These are phyloP conservation scores for Mariannaea elegans DNA, from an alignment of 2,329 filamentous ascomycete genomes.

Conservation along the genomic window DNA sequence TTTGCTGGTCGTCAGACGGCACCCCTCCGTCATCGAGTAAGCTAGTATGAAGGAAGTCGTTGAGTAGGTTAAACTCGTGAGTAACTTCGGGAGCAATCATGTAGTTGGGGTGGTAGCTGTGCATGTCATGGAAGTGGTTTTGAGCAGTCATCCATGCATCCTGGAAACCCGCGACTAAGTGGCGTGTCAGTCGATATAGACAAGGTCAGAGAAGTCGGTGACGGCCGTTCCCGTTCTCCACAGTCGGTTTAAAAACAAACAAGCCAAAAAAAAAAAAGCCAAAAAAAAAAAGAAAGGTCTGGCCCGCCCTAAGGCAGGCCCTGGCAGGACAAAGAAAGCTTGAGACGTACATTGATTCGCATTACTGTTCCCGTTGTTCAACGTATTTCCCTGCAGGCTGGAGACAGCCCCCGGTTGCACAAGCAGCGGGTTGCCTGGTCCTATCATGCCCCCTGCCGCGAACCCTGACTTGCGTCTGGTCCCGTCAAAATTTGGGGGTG, in stretches of 20 bases:
- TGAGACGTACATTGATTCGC: constrained; percentile 77
- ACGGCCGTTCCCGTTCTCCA: constrained; percentile 36
- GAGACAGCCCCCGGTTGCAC: constrained; percentile 77
- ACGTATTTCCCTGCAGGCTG: constrained; percentile 69
- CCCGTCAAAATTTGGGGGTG: constrained; percentile 55
- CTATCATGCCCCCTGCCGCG: constrained; percentile 53
- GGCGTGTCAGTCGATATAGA: constrained; percentile 40
- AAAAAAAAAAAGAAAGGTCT: constrained; percentile 26
- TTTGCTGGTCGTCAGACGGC: constrained; percentile 72
- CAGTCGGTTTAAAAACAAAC: constrained; percentile 36
- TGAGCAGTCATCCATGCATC: constrained; percentile 84
- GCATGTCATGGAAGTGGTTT: constrained; percentile 86
- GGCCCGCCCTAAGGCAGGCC: constrained; percentile 24
- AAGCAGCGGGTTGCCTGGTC: constrained; percentile 66
- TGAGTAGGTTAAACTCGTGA: constrained; percentile 95
- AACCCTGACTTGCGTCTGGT: constrained; percentile 53
- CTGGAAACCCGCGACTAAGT: constrained; percentile 77
- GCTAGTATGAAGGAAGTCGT: constrained; percentile 94
- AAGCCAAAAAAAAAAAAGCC: constrained; percentile 29
- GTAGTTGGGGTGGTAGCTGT: constrained; percentile 91
- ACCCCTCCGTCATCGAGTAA: constrained; percentile 84
- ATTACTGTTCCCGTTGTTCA: constrained; percentile 63
- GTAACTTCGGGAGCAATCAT: constrained; percentile 93
- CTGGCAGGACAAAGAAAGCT: constrained; percentile 31
- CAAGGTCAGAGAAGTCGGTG: constrained; percentile 30